phyloP scores from a whole-genome alignment of 2,329 filamentous ascomycete genomes.

The Pyricularia sp. region DNA sequence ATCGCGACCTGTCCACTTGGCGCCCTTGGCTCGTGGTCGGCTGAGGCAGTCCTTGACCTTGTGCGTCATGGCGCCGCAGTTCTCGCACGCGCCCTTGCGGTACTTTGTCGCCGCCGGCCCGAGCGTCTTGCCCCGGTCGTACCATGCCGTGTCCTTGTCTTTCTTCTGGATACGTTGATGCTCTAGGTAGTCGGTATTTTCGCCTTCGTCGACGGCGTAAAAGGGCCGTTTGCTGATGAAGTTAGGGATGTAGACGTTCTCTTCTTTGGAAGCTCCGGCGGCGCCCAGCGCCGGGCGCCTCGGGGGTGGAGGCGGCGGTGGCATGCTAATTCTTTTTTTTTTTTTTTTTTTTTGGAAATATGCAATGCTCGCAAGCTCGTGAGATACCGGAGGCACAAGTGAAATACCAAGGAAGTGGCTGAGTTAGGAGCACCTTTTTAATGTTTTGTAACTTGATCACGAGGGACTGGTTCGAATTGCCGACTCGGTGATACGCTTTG shows the following conservation, averaged over 20 bases:
- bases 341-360: not conserved
- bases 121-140: conserved; percentile 76
- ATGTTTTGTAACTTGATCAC: not conserved
- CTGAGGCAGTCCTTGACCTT: conserved; percentile 90
- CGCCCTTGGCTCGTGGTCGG: conserved; percentile 79
- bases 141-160: conserved; percentile 75
- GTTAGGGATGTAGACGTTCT: conserved; percentile 95
- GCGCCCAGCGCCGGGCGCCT: conserved; percentile 1
- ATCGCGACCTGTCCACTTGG: conserved; percentile 84
- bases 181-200: conserved; percentile 77
- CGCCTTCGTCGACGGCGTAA: conserved; percentile 72
- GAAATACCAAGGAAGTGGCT: not conserved
- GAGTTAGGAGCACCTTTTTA: not conserved
- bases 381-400: not conserved
- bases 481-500: not conserved
- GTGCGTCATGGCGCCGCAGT: conserved; percentile 95
- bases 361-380: not conserved
- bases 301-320: conserved; percentile 3
- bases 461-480: not conserved
- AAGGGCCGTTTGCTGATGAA: conserved; percentile 99
- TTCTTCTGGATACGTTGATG: conserved; percentile 85
- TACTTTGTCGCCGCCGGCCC: conserved; percentile 91
- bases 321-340: not conserved
- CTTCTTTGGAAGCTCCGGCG: conserved; percentile 51
- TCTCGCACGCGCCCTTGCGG: conserved; percentile 96